A percentile compares a stretch with the other conserved stretches of the same genome.
Conservation (phyloP, 2,329 filamentous ascomycete species). For the Phyllosticta capitalensis region DNA sequence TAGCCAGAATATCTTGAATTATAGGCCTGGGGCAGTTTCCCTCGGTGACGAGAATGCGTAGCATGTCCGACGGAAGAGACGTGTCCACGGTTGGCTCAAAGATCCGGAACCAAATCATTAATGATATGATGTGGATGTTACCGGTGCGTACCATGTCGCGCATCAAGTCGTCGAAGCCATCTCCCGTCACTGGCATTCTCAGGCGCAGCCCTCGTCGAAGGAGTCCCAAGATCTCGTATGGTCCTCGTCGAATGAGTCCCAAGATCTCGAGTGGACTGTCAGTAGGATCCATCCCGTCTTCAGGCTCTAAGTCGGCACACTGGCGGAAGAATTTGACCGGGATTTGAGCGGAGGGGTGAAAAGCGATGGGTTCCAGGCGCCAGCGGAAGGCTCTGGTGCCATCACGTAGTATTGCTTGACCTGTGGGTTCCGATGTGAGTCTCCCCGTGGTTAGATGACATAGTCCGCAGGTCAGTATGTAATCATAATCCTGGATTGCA, state of each 20-base stretch:
- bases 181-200: constrained; percentile 22
- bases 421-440: too few species aligned
- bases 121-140: constrained; percentile 21
- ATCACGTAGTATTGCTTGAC: too few species aligned
- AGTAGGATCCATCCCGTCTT: too few species aligned
- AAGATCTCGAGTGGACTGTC: neutral
- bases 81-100: neutral
- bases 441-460: too few species aligned
- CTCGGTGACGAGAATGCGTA: constrained; percentile 1
- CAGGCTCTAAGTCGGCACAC: neutral
- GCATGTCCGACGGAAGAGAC: neutral
- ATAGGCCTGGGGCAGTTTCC: neutral
- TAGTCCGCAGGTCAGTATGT: too few species aligned
- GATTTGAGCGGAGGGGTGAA: neutral
- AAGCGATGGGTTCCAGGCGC: neutral
- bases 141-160: constrained; percentile 19
- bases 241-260: neutral
- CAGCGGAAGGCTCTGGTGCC: neutral
- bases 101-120: constrained; percentile 15
- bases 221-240: neutral
- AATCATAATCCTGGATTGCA: too few species aligned
- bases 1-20: neutral
- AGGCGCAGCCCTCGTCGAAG: neutral
- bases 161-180: constrained; percentile 21
- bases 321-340: neutral